A percentile compares a stretch with the other conserved stretches of the same genome.
Conservation (phyloP, 1,284 basidiomycete genomes). For the Taiwanofungus camphoratus region DNA sequence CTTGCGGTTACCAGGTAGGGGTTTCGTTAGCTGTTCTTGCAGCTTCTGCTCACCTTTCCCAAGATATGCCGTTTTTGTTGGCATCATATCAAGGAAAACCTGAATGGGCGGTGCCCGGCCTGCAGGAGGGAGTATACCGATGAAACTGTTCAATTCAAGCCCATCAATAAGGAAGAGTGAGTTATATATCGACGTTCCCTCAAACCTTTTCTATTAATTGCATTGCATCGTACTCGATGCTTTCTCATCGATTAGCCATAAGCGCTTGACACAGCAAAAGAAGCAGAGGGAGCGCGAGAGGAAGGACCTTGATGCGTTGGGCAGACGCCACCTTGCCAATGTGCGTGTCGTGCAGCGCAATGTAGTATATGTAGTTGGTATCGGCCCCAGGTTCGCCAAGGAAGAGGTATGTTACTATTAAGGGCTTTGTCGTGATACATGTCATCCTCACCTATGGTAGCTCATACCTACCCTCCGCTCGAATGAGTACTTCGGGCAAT, state of each 20-base stretch:
- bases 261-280: slow-evolving; percentile 93
- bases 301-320: slow-evolving; percentile 89
- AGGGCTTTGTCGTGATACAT: slow-evolving; percentile 10
- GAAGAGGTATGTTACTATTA: slow-evolving; percentile 73
- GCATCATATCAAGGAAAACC: slow-evolving; percentile 96
- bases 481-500: slow-evolving; percentile 97
- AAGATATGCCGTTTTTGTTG: slow-evolving; percentile 99
- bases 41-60: neutral
- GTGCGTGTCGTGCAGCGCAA: slow-evolving; percentile 96
- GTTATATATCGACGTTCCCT: slow-evolving; percentile 29
- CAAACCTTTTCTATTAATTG: neutral
- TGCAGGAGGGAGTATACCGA: slow-evolving; percentile 94
- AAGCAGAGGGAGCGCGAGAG: slow-evolving; percentile 90
- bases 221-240: slow-evolving; percentile 7
- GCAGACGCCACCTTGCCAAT: slow-evolving; percentile 86
- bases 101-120: slow-evolving; percentile 96
- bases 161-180: slow-evolving; percentile 94
- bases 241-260: slow-evolving; percentile 58
- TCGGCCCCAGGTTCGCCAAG: slow-evolving; percentile 84
- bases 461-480: slow-evolving; percentile 92
- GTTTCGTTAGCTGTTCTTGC: neutral
- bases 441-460: slow-evolving; percentile 38
- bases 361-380: slow-evolving; percentile 94
- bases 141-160: slow-evolving; percentile 91
- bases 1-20: slow-evolving; percentile 93